Evolutionary conservation across 805 yeast genomes (phyloP), one percentile per base, ranked within the genome.

Genomic region (Candida railenensis): DNA sequence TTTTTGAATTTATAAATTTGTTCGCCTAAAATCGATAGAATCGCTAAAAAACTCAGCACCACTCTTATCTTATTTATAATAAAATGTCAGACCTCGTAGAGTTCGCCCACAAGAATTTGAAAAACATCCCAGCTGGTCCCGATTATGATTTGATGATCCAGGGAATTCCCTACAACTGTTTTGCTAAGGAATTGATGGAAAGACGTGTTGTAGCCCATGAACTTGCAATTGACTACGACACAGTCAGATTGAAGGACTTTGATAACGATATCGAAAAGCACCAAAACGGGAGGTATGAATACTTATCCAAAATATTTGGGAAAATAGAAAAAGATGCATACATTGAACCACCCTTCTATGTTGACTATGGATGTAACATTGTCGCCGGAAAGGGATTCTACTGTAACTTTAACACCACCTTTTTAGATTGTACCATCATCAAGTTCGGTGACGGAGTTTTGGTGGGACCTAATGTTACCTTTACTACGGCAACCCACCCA

Each of bases 321-420:
- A 61, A 62, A 34, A 56, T 69, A 20, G 80, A 77, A 39, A 52
- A 65, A 9, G 62, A 66, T 42, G 48, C 61, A 12, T 69, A 61
- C 49, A 57, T 82, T 33, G 88, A 84, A 61, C 74, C 83, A 1
- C 89, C 89, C 4, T 75, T 80, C 54, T 67, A 51, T 49, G 78
- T 82, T 37, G 91, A 86, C 59, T 85, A 83, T 56, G 92, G 91
- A 0, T 77, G 69, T 60, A 86, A 85, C 62, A 66, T 77, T 33
- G 61, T 58, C 14, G 52, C 83, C 15, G 91, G 89, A 1, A 76
- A 81, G 47, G 60, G 66, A 22, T 79, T 82, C 59, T 85, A 81
- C 56, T 71, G 78, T 32, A 86, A 86, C 63, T 81, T 78, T 73
- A 80, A 80, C 50, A 52, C 63, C 37, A 71, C 76, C 0, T 64